Conservation (phyloP, 2,329 filamentous ascomycete genomes). For the Macrophomina tecta region DNA sequence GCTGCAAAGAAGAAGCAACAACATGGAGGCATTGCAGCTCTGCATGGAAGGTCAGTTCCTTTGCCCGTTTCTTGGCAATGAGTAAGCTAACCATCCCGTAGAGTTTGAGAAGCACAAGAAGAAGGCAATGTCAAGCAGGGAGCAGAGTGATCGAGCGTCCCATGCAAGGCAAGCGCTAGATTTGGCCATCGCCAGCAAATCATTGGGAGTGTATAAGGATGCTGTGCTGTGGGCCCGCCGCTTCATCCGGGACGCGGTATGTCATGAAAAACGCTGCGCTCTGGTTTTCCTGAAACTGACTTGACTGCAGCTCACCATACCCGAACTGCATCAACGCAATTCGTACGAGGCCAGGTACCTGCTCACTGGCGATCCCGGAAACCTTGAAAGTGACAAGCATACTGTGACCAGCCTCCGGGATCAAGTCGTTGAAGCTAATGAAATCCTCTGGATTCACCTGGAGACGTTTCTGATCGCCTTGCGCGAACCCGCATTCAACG, state of each 20-base stretch:
- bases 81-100: not conserved
- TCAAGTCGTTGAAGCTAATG: constrained; percentile 38
- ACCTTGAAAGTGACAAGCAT: not conserved
- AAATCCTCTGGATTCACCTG: constrained; percentile 37
- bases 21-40: not conserved
- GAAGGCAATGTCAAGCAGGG: not conserved
- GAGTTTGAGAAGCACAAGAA: not conserved
- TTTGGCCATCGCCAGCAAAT: constrained; percentile 43
- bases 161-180: not conserved
- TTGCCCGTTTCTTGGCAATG: not conserved
- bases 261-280: not conserved
- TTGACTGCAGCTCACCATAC: not conserved
- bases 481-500: constrained; percentile 42
- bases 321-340: not conserved
- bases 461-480: constrained; percentile 39
- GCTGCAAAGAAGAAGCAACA: not conserved
- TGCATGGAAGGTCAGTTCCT: not conserved
- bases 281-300: not conserved
- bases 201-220: constrained; percentile 38
- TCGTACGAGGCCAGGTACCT: not conserved
- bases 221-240: constrained; percentile 44
- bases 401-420: constrained; percentile 27
- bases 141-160: not conserved
- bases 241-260: constrained; percentile 44
- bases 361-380: not conserved